A percentile compares a stretch with the other conserved stretches of the same genome.
These are phyloP conservation scores for Fusarium piperis DNA, from an alignment of 2,329 filamentous ascomycete species.

Conservation along the genomic window DNA sequence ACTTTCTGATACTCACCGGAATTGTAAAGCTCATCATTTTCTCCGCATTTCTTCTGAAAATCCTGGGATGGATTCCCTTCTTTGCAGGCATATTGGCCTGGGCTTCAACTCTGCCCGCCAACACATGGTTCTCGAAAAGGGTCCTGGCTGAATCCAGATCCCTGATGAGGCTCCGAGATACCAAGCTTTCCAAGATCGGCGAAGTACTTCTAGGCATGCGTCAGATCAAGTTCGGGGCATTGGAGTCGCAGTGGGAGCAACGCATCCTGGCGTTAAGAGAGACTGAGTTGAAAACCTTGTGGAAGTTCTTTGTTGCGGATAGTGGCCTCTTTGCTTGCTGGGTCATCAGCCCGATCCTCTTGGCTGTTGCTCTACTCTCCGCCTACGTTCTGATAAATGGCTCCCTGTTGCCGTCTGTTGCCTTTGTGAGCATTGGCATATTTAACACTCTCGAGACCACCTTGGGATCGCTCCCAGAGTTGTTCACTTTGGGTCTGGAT, in stretches of 20 bases:
- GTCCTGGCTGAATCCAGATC: constrained; percentile 72
- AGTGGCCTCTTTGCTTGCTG: constrained; percentile 72
- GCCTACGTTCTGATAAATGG: constrained; percentile 73
- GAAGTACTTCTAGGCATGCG: constrained; percentile 81
- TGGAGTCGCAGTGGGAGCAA: constrained; percentile 77
- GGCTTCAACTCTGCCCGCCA: constrained; percentile 71
- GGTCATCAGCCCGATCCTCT: constrained; percentile 76
- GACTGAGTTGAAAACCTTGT: constrained; percentile 71
- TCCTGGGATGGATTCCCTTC: constrained; percentile 77
- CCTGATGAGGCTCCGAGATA: constrained; percentile 78
- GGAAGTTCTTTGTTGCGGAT: constrained; percentile 72
- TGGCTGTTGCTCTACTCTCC: constrained; percentile 75
- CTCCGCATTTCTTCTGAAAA: constrained; percentile 69
- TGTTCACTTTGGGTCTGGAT: constrained; percentile 76
- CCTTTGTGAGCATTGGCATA: constrained; percentile 80
- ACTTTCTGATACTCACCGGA: constrained; percentile 70
- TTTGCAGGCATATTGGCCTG: constrained; percentile 72
- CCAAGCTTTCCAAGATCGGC: constrained; percentile 77
- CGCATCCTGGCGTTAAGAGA: constrained; percentile 70
- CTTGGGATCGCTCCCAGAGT: constrained; percentile 74
- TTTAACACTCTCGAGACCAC: constrained; percentile 77
- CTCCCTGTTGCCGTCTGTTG: constrained; percentile 73
- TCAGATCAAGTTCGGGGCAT: constrained; percentile 83
- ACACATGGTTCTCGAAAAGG: constrained; percentile 70
- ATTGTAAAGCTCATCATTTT: constrained; percentile 71